These are phyloP conservation scores for Chlorociboria aeruginascens DNA, from an alignment of 495 filamentous ascomycete species.

Conservation along the genomic window DNA sequence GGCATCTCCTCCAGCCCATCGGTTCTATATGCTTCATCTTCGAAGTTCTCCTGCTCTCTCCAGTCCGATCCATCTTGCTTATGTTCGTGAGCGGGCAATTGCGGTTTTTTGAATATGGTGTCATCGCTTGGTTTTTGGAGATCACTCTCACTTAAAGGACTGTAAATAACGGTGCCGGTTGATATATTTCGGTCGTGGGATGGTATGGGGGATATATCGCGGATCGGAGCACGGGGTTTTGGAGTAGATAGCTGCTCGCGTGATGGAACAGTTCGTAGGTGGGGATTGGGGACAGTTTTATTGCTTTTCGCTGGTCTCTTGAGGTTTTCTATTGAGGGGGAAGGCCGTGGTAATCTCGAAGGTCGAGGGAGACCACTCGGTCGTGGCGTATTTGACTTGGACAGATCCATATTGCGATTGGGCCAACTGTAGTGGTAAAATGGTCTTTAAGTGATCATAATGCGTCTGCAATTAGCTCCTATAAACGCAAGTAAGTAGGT, in stretches of 20 bases:
- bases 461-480: background rate
- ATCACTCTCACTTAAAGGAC: slow-evolving; percentile 1
- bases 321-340: slow-evolving; percentile 19
- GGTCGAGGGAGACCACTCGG: slow-evolving; percentile 24
- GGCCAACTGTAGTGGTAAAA: background rate
- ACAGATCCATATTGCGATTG: slow-evolving; percentile 13
- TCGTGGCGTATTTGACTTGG: background rate
- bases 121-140: slow-evolving; percentile 23
- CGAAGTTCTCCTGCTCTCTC: slow-evolving; percentile 1
- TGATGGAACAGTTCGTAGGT: slow-evolving; percentile 15
- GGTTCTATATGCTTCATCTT: background rate
- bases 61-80: slow-evolving; percentile 9
- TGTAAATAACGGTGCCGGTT: slow-evolving; percentile 4
- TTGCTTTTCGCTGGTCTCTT: slow-evolving; percentile 5
- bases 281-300: slow-evolving; percentile 6
- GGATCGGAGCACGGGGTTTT: slow-evolving; percentile 5
- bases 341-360: slow-evolving; percentile 24
- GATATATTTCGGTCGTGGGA: slow-evolving; percentile 6
- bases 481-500: background rate
- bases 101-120: slow-evolving; percentile 10
- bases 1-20: slow-evolving; percentile 5
- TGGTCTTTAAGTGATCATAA: background rate
- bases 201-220: slow-evolving; percentile 1
- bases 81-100: slow-evolving; percentile 1
- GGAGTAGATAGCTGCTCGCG: slow-evolving; percentile 15